Percentiles rank a stretch among this genome's conserved stretches.
Evolutionary conservation across 768 basidiomycete genomes (phyloP).

Genomic region (Mycena filopes): DNA sequence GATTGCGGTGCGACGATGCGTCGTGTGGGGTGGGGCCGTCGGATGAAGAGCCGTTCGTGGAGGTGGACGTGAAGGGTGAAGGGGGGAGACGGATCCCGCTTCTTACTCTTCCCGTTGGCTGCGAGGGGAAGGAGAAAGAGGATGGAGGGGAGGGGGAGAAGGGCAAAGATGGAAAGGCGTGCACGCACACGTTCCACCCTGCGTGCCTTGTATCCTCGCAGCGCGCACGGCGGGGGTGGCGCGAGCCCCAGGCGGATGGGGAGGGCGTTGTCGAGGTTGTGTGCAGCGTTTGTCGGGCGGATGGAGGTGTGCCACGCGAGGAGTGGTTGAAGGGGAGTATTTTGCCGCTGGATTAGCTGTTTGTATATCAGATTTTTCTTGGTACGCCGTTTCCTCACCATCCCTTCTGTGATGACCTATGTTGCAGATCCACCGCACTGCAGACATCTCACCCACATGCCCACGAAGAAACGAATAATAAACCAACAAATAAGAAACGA

Average conservation of each 20-base stretch:
- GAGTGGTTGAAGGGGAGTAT: slow-evolving; percentile 61
- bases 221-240: slow-evolving; percentile 71
- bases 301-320: slow-evolving; percentile 65
- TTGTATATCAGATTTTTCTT: background rate
- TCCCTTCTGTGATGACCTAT: background rate
- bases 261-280: slow-evolving; percentile 68
- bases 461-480: background rate
- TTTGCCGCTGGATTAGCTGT: slow-evolving; percentile 20
- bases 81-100: too few species aligned
- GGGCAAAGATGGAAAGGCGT: slow-evolving; percentile 43
- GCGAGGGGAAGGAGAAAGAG: slow-evolving; percentile 37
- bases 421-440: background rate
- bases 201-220: slow-evolving; percentile 76
- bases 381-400: background rate
- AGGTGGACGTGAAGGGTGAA: slow-evolving; percentile 13
- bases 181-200: slow-evolving; percentile 77
- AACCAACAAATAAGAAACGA: background rate
- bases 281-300: slow-evolving; percentile 76
- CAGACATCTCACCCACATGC: background rate
- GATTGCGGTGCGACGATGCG: slow-evolving; percentile 76
- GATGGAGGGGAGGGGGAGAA: slow-evolving; percentile 1
- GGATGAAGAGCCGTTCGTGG: slow-evolving; percentile 71
- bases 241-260: slow-evolving; percentile 55
- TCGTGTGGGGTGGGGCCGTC: slow-evolving; percentile 81
- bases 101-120: too few species aligned